Evolutionary conservation across 148 eudicot species (phyloP), one percentile per base, ranked within the genome.

Genomic region (Rhododendron griersonianum): DNA sequence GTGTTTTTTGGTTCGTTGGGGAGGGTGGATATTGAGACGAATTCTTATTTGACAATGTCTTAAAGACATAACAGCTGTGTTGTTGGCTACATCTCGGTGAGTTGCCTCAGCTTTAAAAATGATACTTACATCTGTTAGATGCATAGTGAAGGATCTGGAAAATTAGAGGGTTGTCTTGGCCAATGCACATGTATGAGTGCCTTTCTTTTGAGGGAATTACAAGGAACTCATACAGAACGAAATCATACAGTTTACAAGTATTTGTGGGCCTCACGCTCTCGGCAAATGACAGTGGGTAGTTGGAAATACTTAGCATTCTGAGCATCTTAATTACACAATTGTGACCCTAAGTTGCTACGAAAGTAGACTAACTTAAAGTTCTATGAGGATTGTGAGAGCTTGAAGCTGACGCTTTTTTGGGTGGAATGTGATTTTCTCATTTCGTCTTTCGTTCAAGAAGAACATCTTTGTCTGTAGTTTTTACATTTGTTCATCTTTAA

Each of bases 21-120:
- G 81, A 48, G 37, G 59, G 57, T 5, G 37, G 65, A 51, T 53
- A 30, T 25, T 19, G 44, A 28, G 65, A 7, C 16, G 4, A 28
- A 53, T 30, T 2, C n/a, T 30, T 19, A 15, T 28, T 50, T 80
- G 21, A 15, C 25, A 80, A 80, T 53, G 65, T 80, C 65, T 80
- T 7, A 53, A 51, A 80, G 67, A 25, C 65, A 51, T 35, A 16
- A 51, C 44, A 14, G 3, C 41, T 53, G 0, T 51, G 83, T 51
- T 53, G 8, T 80, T 51, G 65, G 35, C 23, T 51, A 53, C 35
- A 33, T 77, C 30, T 84, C 37, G 18, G 35, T 84, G 30, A 84
- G 41, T 55, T 79, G 61, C 28, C 73, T 77, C 71, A 78, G 86
- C 83, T 85, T 30, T 45, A 23, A 59, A 59, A 28, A 73, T 53